Conservation (phyloP, 2,329 filamentous ascomycete genomes). For the Gnomoniopsis smithogilvyi region DNA sequence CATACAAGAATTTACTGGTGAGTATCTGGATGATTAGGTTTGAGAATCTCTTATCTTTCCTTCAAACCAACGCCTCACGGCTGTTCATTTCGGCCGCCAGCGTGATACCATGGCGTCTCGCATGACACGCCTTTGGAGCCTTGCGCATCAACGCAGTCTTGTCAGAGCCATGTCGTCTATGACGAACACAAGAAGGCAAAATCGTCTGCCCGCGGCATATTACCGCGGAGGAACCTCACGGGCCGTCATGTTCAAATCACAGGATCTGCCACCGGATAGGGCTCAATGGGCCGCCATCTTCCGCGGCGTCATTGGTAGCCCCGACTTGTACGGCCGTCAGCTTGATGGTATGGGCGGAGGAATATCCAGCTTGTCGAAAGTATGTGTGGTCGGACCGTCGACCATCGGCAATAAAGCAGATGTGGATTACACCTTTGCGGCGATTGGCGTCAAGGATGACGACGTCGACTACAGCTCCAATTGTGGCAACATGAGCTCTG, state of each 20-base stretch:
- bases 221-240: slow-evolving; percentile 70
- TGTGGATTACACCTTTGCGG: slow-evolving; percentile 70
- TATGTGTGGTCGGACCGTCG: slow-evolving; percentile 61
- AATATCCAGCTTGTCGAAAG: slow-evolving; percentile 66
- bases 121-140: not conserved
- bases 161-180: not conserved
- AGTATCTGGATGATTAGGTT: too few relatives aligned
- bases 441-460: slow-evolving; percentile 60
- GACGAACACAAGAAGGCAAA: not conserved
- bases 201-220: slow-evolving; percentile 49
- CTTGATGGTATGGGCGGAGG: slow-evolving; percentile 70
- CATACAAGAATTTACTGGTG: too few relatives aligned
- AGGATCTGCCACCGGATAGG: slow-evolving; percentile 46
- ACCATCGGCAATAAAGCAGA: slow-evolving; percentile 45
- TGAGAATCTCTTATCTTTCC: too few relatives aligned
- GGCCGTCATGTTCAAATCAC: slow-evolving; percentile 55
- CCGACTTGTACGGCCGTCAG: slow-evolving; percentile 65
- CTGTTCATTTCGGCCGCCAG: too few relatives aligned
- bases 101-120: not conserved
- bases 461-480: slow-evolving; percentile 66
- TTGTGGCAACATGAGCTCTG: slow-evolving; percentile 71
- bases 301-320: slow-evolving; percentile 58
- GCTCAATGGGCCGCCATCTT: slow-evolving; percentile 52
- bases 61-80: not conserved
- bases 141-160: not conserved